Percentiles rank a stretch among this genome's conserved stretches.
These are phyloP conservation scores for Neurospora sp. DNA, from an alignment of 495 filamentous ascomycete species.

Conservation along the genomic window DNA sequence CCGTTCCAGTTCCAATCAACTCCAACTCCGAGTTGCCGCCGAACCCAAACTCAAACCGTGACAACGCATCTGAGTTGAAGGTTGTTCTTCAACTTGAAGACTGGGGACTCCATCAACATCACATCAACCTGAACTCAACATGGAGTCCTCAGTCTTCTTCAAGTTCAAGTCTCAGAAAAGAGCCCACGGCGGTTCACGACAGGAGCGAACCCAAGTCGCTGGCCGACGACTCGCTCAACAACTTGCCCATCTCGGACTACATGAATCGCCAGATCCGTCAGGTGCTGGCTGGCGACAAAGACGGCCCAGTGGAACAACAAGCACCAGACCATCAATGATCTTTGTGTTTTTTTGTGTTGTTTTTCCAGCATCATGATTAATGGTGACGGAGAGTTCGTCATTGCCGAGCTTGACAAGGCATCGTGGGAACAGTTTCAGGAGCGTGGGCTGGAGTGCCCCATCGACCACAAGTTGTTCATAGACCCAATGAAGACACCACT, in stretches of 20 bases:
- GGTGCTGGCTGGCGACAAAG: constrained; percentile 60
- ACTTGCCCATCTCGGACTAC: constrained; percentile 33
- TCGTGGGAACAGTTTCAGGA: constrained; percentile 93
- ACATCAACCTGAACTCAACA: constrained; percentile 34
- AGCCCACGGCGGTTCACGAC: too few species aligned
- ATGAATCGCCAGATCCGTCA: constrained; percentile 36
- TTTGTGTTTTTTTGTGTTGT: not conserved
- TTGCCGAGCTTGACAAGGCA: constrained; percentile 86
- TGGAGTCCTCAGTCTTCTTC: constrained; percentile 98
- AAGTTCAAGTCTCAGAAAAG: constrained; percentile 99
- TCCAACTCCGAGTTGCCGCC: not conserved
- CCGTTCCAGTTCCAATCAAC: not conserved
- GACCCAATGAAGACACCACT: constrained; percentile 89
- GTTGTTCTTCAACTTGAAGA: not conserved
- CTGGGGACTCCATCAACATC: not conserved
- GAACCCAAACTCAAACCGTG: not conserved
- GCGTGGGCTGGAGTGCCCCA: constrained; percentile 78
- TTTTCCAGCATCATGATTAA: constrained; percentile 82
- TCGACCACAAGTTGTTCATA: constrained; percentile 94
- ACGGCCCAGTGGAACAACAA: constrained; percentile 26
- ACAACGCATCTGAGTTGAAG: not conserved
- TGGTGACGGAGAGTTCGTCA: constrained; percentile 90
- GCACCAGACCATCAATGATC: not conserved
- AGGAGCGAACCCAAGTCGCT: not conserved
- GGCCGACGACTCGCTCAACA: constrained; percentile 16